These are phyloP conservation scores for Amphibolis antarctica DNA, from an alignment of 106 monocot genomes.

Conservation along the genomic window DNA sequence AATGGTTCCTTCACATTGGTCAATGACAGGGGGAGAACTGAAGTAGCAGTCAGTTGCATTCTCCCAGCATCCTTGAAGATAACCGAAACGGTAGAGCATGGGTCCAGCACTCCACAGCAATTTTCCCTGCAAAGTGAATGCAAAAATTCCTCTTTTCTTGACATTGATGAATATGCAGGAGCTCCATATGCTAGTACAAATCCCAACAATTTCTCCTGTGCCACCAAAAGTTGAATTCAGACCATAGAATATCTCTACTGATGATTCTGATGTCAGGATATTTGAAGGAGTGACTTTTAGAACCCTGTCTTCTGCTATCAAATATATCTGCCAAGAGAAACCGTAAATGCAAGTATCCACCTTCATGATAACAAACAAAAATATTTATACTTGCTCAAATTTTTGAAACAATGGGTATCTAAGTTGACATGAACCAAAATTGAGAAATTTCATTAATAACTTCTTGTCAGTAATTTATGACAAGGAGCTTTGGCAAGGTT, in stretches of 20 bases:
- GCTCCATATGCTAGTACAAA: conserved; percentile 44
- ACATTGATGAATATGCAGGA: conserved; percentile 48
- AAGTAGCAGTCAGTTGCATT: conserved; percentile 59
- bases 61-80: conserved; percentile 55
- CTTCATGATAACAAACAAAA: background rate
- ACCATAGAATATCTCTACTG: conserved; percentile 40
- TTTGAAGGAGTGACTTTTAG: conserved; percentile 51
- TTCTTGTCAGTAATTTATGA: too few relatives aligned
- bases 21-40: conserved; percentile 57
- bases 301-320: conserved; percentile 68
- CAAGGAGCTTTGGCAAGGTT: too few relatives aligned
- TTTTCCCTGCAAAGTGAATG: conserved; percentile 41
- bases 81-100: conserved; percentile 46
- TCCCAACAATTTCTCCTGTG: conserved; percentile 61
- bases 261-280: conserved; percentile 27
- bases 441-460: too few relatives aligned
- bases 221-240: conserved; percentile 29
- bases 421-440: too few relatives aligned
- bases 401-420: too few relatives aligned
- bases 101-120: conserved; percentile 79
- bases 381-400: too few relatives aligned
- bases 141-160: conserved; percentile 53
- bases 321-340: conserved; percentile 50
- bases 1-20: conserved; percentile 77
- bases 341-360: background rate